A percentile compares a stretch with the other conserved stretches of the same genome.
phyloP scores from a whole-genome alignment of 176 grass and related monocot species.

The Oryza glaberrima region DNA sequence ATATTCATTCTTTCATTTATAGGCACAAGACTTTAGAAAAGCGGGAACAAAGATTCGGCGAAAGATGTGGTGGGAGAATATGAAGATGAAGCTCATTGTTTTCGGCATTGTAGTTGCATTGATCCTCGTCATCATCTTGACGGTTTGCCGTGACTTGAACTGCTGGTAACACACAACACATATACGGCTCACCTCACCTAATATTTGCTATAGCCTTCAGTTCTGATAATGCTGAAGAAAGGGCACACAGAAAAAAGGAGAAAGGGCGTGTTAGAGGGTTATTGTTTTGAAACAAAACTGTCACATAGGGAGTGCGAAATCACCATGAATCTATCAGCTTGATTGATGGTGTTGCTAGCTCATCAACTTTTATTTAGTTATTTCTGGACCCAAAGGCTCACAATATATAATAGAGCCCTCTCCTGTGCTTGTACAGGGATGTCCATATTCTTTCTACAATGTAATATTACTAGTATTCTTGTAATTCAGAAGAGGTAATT shows the following conservation, averaged over 20 bases:
- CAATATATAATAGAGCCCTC: conserved; percentile 33
- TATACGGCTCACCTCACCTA: neutral
- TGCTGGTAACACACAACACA: conserved; percentile 58
- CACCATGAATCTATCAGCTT: conserved; percentile 23
- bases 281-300: conserved; percentile 9
- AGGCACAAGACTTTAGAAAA: conserved; percentile 89
- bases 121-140: conserved; percentile 76
- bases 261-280: neutral
- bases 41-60: conserved; percentile 67
- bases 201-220: conserved; percentile 7
- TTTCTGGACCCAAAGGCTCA: conserved; percentile 34
- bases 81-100: conserved; percentile 89
- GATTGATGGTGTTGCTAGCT: conserved; percentile 5
- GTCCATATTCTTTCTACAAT: conserved; percentile 9
- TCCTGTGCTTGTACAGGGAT: conserved; percentile 22
- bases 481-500: conserved; percentile 19
- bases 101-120: conserved; percentile 69
- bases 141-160: conserved; percentile 77
- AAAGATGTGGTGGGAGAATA: conserved; percentile 95
- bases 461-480: conserved; percentile 33
- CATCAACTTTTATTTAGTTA: conserved; percentile 28
- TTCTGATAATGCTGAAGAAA: conserved; percentile 9
- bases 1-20: neutral
- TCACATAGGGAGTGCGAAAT: conserved; percentile 14
- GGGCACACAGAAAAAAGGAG: neutral